A percentile compares a stretch with the other conserved stretches of the same genome.
phyloP scores from a whole-genome alignment of 306 rosid genomes.

The Hippophae gyantsensis region DNA sequence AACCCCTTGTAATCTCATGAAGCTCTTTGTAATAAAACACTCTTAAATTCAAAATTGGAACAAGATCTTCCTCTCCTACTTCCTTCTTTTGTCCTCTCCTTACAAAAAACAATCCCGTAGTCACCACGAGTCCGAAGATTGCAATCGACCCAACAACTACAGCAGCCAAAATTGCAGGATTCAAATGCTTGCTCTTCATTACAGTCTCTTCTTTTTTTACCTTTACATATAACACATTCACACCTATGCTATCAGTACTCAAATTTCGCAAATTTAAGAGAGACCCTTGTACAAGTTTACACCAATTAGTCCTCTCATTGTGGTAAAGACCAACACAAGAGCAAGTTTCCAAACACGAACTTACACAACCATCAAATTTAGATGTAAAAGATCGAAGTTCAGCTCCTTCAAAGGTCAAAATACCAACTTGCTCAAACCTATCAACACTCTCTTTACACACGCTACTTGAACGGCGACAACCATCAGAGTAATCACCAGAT shows the following conservation, averaged over 20 bases:
- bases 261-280: conserved; percentile 42
- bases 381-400: conserved; percentile 2
- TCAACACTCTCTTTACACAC: conserved; percentile 26
- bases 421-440: conserved; percentile 35
- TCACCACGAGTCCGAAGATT: conserved; percentile 28
- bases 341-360: conserved; percentile 36
- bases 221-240: conserved; percentile 31
- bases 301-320: conserved; percentile 21
- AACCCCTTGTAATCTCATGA: conserved; percentile 50
- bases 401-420: conserved; percentile 20
- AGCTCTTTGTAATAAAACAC: conserved; percentile 72
- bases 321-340: conserved; percentile 43
- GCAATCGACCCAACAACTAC: conserved; percentile 32
- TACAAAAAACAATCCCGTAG: conserved; percentile 28
- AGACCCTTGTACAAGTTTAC: conserved; percentile 38
- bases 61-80: conserved; percentile 31
- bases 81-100: conserved; percentile 24
- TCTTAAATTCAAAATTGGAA: conserved; percentile 39
- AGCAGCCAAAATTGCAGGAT: conserved; percentile 27
- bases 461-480: conserved; percentile 28
- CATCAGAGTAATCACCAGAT: conserved; percentile 35
- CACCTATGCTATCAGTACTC: conserved; percentile 10
- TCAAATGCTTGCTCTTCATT: conserved; percentile 9
- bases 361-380: conserved; percentile 31
- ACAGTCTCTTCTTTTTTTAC: conserved; percentile 16